A percentile compares a stretch with the other conserved stretches of the same genome.
These are phyloP conservation scores for Trichoderma sp. DNA, from an alignment of 2,329 filamentous ascomycete species.

Conservation along the genomic window DNA sequence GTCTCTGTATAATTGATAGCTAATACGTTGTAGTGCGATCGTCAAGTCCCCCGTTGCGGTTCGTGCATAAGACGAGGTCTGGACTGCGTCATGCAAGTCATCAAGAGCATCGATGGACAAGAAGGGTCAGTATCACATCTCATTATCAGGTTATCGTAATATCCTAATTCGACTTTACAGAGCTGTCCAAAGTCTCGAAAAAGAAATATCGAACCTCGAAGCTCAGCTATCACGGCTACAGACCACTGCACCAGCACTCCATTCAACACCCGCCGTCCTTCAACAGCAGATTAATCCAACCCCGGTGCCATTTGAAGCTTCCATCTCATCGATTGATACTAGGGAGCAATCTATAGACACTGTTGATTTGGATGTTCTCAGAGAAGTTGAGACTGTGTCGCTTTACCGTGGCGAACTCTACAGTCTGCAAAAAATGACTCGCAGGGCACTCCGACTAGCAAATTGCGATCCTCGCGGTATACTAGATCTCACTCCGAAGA, in stretches of 20 bases:
- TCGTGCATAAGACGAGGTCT: conserved; percentile 9
- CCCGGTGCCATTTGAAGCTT: neutral
- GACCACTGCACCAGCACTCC: neutral
- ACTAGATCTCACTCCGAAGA: neutral
- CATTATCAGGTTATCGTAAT: neutral
- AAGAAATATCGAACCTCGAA: conserved; percentile 9
- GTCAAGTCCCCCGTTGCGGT: conserved; percentile 10
- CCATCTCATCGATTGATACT: neutral
- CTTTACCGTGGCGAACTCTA: neutral
- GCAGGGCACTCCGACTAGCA: neutral
- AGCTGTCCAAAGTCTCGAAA: neutral
- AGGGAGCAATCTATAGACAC: neutral
- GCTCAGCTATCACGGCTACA: conserved; percentile 10
- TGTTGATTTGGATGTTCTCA: neutral
- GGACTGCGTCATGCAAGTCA: conserved; percentile 13
- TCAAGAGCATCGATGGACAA: neutral
- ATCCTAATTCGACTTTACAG: neutral
- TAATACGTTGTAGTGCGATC: neutral
- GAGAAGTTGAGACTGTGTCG: neutral
- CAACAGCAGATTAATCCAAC: neutral
- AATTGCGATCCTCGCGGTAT: neutral
- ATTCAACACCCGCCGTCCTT: neutral
- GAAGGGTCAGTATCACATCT: conserved; percentile 9
- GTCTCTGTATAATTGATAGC: neutral
- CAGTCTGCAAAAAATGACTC: neutral